Conservation (phyloP, 345 rosid genomes). For the Punica granatum region DNA sequence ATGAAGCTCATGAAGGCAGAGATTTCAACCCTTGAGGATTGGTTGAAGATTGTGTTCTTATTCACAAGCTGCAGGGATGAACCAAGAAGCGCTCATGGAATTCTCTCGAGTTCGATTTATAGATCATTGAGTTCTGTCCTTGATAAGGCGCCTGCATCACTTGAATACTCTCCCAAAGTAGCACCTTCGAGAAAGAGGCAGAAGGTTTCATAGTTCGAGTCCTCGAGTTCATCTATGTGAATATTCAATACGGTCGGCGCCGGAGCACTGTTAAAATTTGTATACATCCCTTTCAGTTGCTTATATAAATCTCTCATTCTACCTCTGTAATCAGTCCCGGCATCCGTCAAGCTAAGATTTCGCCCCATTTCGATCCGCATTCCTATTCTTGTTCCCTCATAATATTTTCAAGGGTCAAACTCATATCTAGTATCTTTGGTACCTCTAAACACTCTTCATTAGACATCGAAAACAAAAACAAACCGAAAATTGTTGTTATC, state of each 20-base stretch:
- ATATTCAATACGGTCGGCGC: neutral
- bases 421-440: no score
- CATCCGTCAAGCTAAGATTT: no score
- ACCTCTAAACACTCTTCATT: no score
- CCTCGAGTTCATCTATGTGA: constrained; percentile 31
- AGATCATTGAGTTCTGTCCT: constrained; percentile 32
- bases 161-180: constrained; percentile 30
- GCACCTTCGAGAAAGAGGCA: constrained; percentile 33
- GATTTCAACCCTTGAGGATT: constrained; percentile 42
- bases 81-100: constrained; percentile 8
- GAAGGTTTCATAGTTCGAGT: constrained; percentile 31
- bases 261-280: no score
- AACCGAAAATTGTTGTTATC: no score
- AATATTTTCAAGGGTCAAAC: no score
- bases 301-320: no score
- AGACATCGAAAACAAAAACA: no score
- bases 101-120: constrained; percentile 25
- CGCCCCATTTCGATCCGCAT: no score
- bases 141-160: constrained; percentile 26
- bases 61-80: constrained; percentile 23
- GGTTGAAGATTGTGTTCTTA: constrained; percentile 41
- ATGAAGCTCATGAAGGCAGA: constrained; percentile 30
- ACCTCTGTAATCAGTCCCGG: no score
- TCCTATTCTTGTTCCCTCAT: no score
- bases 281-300: no score